A percentile compares a stretch with the other conserved stretches of the same genome.
phyloP scores from a whole-genome alignment of 257 asterid species.

The Scutellaria galericulata region DNA sequence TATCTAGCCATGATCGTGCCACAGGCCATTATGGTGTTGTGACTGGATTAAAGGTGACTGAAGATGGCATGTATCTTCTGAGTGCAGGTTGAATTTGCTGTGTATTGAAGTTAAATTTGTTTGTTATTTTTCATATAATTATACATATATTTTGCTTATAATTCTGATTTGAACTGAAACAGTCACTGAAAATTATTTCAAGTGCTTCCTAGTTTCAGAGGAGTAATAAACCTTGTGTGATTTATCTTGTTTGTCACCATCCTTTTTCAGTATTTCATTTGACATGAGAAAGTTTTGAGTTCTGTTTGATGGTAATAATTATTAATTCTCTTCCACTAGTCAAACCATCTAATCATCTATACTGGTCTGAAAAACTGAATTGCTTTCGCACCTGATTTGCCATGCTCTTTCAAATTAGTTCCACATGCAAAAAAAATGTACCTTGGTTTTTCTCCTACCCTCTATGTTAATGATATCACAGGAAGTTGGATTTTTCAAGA shows the following conservation, averaged over 20 bases:
- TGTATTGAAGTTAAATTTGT: background rate
- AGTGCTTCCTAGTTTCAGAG: background rate
- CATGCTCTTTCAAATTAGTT: conserved; percentile 12
- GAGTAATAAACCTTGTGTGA: conserved; percentile 1
- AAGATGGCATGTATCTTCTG: conserved; percentile 93
- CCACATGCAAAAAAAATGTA: conserved; percentile 3
- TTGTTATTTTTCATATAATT: conserved; percentile 4
- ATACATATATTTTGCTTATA: conserved; percentile 11
- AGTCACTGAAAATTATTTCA: background rate
- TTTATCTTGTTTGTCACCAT: background rate
- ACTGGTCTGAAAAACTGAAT: conserved; percentile 4
- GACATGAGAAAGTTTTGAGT: conserved; percentile 20
- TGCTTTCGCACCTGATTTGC: background rate
- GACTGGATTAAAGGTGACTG: conserved; percentile 79
- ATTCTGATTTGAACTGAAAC: conserved; percentile 12
- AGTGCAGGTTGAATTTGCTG: conserved; percentile 80
- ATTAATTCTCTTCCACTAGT: background rate
- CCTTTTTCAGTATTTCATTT: conserved; percentile 4
- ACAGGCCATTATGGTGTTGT: conserved; percentile 97
- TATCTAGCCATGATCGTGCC: conserved; percentile 87
- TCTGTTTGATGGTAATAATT: conserved; percentile 11
- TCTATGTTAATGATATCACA: background rate
- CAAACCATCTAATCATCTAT: background rate
- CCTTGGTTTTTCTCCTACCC: background rate
- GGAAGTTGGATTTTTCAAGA: background rate